Evolutionary conservation across 805 yeast genomes (phyloP).

Genomic region (Candida boidinii): DNA sequence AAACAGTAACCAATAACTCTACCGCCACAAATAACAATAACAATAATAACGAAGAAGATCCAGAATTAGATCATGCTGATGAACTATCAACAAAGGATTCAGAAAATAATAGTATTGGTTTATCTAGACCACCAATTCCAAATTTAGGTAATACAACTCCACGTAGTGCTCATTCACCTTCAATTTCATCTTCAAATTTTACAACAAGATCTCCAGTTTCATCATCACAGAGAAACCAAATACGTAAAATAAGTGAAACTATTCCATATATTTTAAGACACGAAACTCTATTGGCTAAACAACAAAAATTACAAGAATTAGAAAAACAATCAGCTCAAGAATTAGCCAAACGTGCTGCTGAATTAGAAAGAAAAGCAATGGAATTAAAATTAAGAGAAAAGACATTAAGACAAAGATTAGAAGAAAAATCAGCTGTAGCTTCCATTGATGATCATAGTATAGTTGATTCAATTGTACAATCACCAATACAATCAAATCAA

Average conservation of each 20-base stretch:
- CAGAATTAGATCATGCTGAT: constrained; percentile 13
- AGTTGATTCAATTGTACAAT: neutral
- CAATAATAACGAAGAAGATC: constrained; percentile 2
- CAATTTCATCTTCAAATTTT: constrained; percentile 12
- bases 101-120: constrained; percentile 30
- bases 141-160: constrained; percentile 17
- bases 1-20: too few species aligned
- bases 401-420: constrained; percentile 34
- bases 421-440: too few species aligned
- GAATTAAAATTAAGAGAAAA: constrained; percentile 62
- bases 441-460: too few species aligned
- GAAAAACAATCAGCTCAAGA: constrained; percentile 74
- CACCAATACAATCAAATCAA: too few species aligned
- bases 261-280: constrained; percentile 79
- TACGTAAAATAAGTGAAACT: constrained; percentile 73
- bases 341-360: constrained; percentile 64
- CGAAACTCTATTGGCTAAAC: constrained; percentile 65
- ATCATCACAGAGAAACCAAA: constrained; percentile 41
- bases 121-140: constrained; percentile 13
- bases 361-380: constrained; percentile 66
- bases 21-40: too few species aligned
- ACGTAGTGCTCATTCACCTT: constrained; percentile 14
- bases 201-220: constrained; percentile 17
- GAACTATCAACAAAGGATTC: too few species aligned
- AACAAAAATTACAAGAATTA: constrained; percentile 69